Evolutionary conservation across 2,329 filamentous ascomycete genomes (phyloP), one percentile per base, ranked within the genome.

Genomic region (Blumeria graminis): DNA sequence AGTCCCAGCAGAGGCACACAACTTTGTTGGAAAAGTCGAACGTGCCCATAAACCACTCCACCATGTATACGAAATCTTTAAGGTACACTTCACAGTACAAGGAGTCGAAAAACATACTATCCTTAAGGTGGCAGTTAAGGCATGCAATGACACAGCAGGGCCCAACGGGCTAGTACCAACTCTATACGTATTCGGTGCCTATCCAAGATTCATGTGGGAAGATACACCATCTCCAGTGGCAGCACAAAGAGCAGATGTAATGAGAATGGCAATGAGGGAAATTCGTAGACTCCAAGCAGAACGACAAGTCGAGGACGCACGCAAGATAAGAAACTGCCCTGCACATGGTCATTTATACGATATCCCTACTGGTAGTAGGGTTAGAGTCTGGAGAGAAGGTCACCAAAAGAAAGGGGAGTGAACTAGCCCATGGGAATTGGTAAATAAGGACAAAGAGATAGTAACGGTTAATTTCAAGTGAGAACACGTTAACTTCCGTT

Each of bases 241-340:
- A 33, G 22, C 1, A 2, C 43, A 58, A 55, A 5, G 56, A 32
- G 50, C 58, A 48, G 28, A 33, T 3, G 48, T 57, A 10, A 28
- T 57, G 6, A 54, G 41, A 13, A 58, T 56, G 18, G 57, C 56
- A 8, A 57, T 57, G 43, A 50, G n/a, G 3, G 57, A 58, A 41
- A 18, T 60, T n/a, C 13, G 50, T 7, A 58, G 56, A 8, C 16
- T 56, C 3, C 43, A 38, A 35, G 55, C 52, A 28, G 22, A 35
- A 14, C 16, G 55, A 28, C 14, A 57, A 28, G n/a, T 57, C 36
- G 10, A 53, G 1, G 52, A 57, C 14, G 55, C 54, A 4, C 33
- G 57, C 0, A 52, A 46, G 28, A 50, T n/a, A 3, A 14, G 46
- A 1, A 59, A 59, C 33, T 34, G 56, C 8, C 54, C 46, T 1